phyloP scores from a whole-genome alignment of 352 stramenopile genomes.

The Phytophthora cryptogea region DNA sequence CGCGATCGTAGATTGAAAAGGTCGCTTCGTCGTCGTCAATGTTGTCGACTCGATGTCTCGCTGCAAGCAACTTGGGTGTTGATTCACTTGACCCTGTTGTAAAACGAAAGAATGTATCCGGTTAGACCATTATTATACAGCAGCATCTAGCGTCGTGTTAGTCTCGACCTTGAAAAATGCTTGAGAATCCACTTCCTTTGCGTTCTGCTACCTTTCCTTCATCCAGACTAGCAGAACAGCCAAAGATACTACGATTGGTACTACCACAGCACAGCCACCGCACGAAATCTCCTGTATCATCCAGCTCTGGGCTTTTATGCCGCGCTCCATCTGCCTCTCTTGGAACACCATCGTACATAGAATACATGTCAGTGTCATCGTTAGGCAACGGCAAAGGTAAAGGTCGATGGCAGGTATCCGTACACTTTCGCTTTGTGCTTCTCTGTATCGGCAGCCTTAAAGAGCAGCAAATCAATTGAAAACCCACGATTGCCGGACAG shows the following conservation, averaged over 20 bases:
- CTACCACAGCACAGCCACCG: slow-evolving; percentile 67
- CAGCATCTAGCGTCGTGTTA: background rate
- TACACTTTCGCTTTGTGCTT: slow-evolving; percentile 38
- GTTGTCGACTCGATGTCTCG: slow-evolving; percentile 32
- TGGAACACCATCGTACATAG: background rate
- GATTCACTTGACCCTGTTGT: slow-evolving; percentile 9
- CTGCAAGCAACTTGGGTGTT: slow-evolving; percentile 48
- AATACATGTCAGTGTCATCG: background rate
- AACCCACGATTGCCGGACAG: slow-evolving; percentile 30
- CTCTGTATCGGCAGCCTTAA: slow-evolving; percentile 51
- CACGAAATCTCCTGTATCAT: slow-evolving; percentile 62
- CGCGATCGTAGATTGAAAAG: slow-evolving; percentile 63
- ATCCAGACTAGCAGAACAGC: slow-evolving; percentile 38
- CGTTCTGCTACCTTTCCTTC: slow-evolving; percentile 3
- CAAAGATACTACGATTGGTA: slow-evolving; percentile 55
- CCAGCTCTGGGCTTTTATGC: slow-evolving; percentile 57
- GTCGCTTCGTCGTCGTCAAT: slow-evolving; percentile 22
- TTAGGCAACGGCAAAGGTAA: background rate
- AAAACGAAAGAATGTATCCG: background rate
- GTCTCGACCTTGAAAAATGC: slow-evolving; percentile 13
- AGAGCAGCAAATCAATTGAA: slow-evolving; percentile 43
- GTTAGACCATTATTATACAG: too few species aligned
- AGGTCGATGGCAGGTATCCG: too few species aligned
- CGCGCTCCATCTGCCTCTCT: slow-evolving; percentile 41
- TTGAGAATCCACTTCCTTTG: slow-evolving; percentile 6